These are phyloP conservation scores for Physocladia obscura DNA, from an alignment of 192 early-diverging fungal species.

Conservation along the genomic window DNA sequence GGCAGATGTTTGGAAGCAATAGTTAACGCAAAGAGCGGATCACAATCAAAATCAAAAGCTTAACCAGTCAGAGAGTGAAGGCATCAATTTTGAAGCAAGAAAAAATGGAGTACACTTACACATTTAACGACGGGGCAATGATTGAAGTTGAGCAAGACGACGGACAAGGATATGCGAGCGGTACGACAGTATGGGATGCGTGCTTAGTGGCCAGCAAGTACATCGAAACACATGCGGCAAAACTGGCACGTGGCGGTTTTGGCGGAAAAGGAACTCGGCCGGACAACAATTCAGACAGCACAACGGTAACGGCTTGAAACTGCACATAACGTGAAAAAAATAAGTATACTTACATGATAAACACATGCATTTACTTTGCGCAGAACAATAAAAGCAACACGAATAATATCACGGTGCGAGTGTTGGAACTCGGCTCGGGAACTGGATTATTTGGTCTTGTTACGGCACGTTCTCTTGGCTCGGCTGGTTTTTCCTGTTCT, in stretches of 20 bases:
- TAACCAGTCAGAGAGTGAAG: background rate
- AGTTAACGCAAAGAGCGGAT: background rate
- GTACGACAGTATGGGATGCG: slow-evolving; percentile 50
- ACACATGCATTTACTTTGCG: too few species aligned
- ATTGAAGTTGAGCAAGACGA: slow-evolving; percentile 8
- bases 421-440: slow-evolving; percentile 60
- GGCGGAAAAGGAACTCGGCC: background rate
- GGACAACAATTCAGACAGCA: background rate
- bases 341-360: too few species aligned
- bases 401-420: slow-evolving; percentile 6
- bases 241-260: background rate
- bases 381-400: too few species aligned
- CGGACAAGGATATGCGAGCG: slow-evolving; percentile 11
- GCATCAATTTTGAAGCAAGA: background rate
- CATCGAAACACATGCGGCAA: slow-evolving; percentile 27
- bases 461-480: slow-evolving; percentile 26
- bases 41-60: background rate
- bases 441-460: slow-evolving; percentile 59
- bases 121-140: background rate
- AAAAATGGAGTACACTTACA: slow-evolving; percentile 24
- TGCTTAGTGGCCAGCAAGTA: slow-evolving; percentile 41
- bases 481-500: background rate
- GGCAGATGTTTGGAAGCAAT: too few species aligned
- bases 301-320: background rate
- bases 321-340: too few species aligned